A percentile compares a stretch with the other conserved stretches of the same genome.
Conservation (phyloP, 202 grass and related monocot species). For the Saccharum hybrid region DNA sequence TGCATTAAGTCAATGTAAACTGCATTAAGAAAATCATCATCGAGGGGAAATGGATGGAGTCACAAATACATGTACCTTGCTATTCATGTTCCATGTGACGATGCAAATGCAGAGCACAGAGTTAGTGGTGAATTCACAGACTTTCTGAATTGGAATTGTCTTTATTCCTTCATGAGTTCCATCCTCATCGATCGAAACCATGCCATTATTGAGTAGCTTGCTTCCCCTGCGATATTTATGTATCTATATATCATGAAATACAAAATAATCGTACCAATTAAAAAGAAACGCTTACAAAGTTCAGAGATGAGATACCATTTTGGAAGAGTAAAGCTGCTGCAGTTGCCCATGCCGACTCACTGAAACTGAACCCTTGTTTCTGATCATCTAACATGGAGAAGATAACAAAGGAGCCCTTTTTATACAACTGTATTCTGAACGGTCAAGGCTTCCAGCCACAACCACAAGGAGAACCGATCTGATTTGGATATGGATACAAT, state of each 20-base stretch:
- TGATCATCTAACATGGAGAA: slow-evolving; percentile 14
- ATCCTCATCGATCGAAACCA: slow-evolving; percentile 42
- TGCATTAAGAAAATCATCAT: neutral
- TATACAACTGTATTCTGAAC: slow-evolving; percentile 28
- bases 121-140: slow-evolving; percentile 49
- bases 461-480: slow-evolving; percentile 25
- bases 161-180: slow-evolving; percentile 67
- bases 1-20: neutral
- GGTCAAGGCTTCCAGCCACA: slow-evolving; percentile 1
- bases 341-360: slow-evolving; percentile 49
- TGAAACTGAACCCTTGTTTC: slow-evolving; percentile 30
- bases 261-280: neutral
- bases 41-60: neutral
- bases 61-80: slow-evolving; percentile 50
- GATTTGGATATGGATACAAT: slow-evolving; percentile 36
- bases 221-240: slow-evolving; percentile 27
- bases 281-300: neutral
- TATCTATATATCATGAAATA: neutral
- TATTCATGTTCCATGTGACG: slow-evolving; percentile 78
- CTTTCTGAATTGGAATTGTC: slow-evolving; percentile 53
- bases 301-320: slow-evolving; percentile 44
- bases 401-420: slow-evolving; percentile 31
- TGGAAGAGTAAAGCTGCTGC: slow-evolving; percentile 42
- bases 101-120: slow-evolving; percentile 58
- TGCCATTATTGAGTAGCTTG: slow-evolving; percentile 13